These are phyloP conservation scores for Elongisporangium prolatum DNA, from an alignment of 352 stramenopile species.

Conservation along the genomic window DNA sequence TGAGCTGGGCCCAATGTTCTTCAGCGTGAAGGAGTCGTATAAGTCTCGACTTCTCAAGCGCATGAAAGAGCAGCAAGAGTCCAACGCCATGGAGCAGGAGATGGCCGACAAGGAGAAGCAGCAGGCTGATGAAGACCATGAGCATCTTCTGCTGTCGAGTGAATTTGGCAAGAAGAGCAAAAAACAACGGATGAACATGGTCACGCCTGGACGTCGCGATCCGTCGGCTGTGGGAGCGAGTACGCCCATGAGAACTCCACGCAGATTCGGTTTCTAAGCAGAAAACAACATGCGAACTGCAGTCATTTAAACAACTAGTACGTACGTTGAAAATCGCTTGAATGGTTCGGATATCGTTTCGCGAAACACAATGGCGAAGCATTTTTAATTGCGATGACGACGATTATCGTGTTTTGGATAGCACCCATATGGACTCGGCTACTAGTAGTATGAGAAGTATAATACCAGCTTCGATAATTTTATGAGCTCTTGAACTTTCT, in stretches of 20 bases:
- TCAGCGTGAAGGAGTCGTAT: conserved; percentile 97
- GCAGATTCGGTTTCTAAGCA: conserved; percentile 67
- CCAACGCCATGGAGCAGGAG: conserved; percentile 78
- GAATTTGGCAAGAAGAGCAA: conserved; percentile 25
- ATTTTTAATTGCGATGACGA: no score
- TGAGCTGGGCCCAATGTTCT: conserved; percentile 99
- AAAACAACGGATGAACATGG: conserved; percentile 60
- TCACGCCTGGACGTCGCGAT: conserved; percentile 42
- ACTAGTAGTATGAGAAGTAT: no score
- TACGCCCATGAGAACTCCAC: conserved; percentile 52
- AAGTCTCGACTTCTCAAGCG: conserved; percentile 90
- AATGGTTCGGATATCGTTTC: no score
- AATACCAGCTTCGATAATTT: no score
- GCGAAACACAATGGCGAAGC: no score
- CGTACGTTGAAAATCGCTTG: no score
- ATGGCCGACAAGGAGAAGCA: conserved; percentile 27
- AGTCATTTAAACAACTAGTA: no score
- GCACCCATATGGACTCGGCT: no score
- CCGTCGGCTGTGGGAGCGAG: conserved; percentile 21
- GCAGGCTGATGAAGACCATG: background rate
- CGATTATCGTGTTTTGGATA: no score
- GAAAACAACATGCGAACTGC: background rate
- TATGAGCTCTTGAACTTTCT: no score
- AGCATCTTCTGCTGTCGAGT: conserved; percentile 16
- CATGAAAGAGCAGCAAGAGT: conserved; percentile 80